Base-by-base conservation (phyloP, 2,329 filamentous ascomycete species). In the Fragosphaeria purpurea region DNA sequence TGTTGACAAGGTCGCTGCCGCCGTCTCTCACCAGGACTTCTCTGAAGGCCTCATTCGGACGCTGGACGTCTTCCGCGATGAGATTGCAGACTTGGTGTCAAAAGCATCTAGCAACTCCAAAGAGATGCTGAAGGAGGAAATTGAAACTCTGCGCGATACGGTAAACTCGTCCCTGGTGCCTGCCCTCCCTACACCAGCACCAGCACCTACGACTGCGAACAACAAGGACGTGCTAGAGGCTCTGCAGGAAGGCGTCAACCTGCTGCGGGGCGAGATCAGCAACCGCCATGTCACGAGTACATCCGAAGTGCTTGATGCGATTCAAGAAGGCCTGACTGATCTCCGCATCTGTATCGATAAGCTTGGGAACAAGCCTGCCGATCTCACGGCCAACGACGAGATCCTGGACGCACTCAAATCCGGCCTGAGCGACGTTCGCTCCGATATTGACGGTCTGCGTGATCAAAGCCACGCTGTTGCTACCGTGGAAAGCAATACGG, bases 351-450 rank as follows among this genome's bases (percentile, higher is more conserved):
- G 88, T 54, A 84, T 97, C 51, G 89, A 95, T 52, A 76, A 74
- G 61, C 75, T 93, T 12, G 74, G 81, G 30, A 83, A 91, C 62
- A 93, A 88, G 67, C 86, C 89, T 5, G 72, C 80, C 0, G 89
- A 95, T 59, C 76, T 91, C 65, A 90, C 85, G 1, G 83, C 88
- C 51, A 91, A 86, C 53, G 87, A 95, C 56, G 89, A 96, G 66
- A 90, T 96, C 48, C 74, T 96, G 1, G 87, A 95, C 53, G 88
- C 87, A 0, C 75, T 97, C 50, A 94, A 86, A 63, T 77, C 82
- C n/a, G 90, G 89, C 0, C 72, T 97, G 7, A 82, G 85, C 42
- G 77, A 76, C 40, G 75, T 97, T 12, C 82, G 83, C 48, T 75
- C 79, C 2, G 90, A 96, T 46, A 86, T 96, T 56, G 85, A 89